Base-by-base conservation (phyloP, 495 filamentous ascomycete species). In the Hypoxylon fuscum region DNA sequence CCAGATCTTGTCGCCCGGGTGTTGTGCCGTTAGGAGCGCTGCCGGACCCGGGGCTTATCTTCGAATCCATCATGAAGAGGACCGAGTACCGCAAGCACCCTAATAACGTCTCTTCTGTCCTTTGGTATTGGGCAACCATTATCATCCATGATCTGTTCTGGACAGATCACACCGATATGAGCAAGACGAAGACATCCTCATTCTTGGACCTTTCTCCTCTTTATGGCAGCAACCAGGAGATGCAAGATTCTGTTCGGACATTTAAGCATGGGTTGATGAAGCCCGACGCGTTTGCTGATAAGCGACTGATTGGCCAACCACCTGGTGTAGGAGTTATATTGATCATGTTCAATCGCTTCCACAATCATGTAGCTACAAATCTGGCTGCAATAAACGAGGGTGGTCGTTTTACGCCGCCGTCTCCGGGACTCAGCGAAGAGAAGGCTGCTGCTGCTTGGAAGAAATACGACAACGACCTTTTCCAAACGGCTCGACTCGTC, bases 71-170 rank as follows among this genome's bases (percentile, higher is more conserved):
- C 51, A 82, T 82, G 79, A 79, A 77, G 69, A 72, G 78, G 10
- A 74, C 69, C 12, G 67, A 76, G 48, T 82, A 76, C 66, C 71
- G 73, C 46, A 74, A 76, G 48, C 78, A 81, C 44, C 78, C 79
- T 7, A 93, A 90, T 67, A 89, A 90, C 62, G 87, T 96, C 15
- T 96, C 92, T 1, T 94, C 90, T 67, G 82, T 96, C 52, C 76
- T 97, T 10, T 97, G 93, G 81, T 93, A 97, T 63, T 84, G 93
- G 70, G 93, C 92, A 5, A 90, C 87, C 12, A 91, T 96, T 52
- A 93, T 97, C 59, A 96, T 95, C 66, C 93, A 97, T 62, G 89
- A 78, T 71, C 42, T 69, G 32, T 72, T 72, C 59, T 71, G 68
- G 70, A 72, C 70, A 15, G 70, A 72, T n/a, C 56, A 76, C 49